Evolutionary conservation across 2,329 filamentous ascomycete species (phyloP).

Genomic region (Sphaceloma murrayae): DNA sequence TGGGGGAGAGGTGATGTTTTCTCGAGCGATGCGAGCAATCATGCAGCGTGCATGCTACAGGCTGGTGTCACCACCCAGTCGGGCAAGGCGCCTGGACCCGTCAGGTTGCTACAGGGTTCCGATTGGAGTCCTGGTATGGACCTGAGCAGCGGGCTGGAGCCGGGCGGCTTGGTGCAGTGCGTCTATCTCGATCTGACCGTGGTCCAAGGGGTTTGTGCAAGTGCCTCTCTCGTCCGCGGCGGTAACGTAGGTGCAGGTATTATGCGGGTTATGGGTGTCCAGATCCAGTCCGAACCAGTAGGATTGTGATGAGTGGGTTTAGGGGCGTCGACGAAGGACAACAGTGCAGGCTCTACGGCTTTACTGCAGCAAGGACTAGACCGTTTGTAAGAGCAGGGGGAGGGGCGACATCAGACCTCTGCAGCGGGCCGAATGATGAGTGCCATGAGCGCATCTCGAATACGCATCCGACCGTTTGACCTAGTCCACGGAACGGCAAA

Average conservation of each 20-base stretch:
- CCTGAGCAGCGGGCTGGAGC: constrained; percentile 6
- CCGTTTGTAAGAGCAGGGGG: constrained; percentile 5
- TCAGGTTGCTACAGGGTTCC: constrained; percentile 1
- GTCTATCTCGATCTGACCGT: too few relatives aligned
- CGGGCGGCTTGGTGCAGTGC: background rate
- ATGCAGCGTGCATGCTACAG: constrained; percentile 14
- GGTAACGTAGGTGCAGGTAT: constrained; percentile 1
- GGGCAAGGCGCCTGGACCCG: constrained; percentile 10
- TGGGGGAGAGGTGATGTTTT: background rate
- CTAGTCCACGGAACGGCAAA: constrained; percentile 14
- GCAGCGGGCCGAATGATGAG: background rate
- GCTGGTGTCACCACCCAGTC: constrained; percentile 9
- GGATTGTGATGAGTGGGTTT: constrained; percentile 6
- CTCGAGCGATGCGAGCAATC: constrained; percentile 1
- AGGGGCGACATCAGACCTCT: background rate
- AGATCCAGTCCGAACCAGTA: constrained; percentile 9
- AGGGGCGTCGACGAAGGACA: constrained; percentile 8
- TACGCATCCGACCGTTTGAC: constrained; percentile 1
- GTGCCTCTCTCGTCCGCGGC: constrained; percentile 4
- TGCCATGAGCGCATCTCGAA: background rate
- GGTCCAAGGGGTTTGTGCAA: too few relatives aligned
- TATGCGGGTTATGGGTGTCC: constrained; percentile 6
- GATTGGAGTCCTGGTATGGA: background rate
- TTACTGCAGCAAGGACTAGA: constrained; percentile 8
- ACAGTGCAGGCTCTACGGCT: constrained; percentile 8